Percentiles rank a stretch among this genome's conserved stretches.
These are phyloP conservation scores for Chlamydomonas eustigma DNA, from an alignment of 139 green algal genomes.

Conservation along the genomic window DNA sequence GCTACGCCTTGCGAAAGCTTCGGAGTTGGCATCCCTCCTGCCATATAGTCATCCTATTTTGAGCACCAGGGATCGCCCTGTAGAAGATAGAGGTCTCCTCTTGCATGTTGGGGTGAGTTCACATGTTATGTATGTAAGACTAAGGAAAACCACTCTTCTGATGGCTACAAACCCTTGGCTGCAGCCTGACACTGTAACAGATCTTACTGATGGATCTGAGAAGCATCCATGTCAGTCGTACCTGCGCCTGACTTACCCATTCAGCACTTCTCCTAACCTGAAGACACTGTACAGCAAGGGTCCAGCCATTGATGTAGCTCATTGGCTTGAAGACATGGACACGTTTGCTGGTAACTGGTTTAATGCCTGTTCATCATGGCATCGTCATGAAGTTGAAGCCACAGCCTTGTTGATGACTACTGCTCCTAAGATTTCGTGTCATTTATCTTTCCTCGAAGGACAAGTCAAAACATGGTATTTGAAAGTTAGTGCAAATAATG, in stretches of 20 bases:
- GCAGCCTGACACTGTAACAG: too few relatives aligned
- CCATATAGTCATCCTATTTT: slow-evolving; percentile 26
- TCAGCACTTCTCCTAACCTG: slow-evolving; percentile 10
- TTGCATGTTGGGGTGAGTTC: slow-evolving; percentile 13
- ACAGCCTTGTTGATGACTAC: too few relatives aligned
- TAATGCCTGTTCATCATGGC: too few relatives aligned
- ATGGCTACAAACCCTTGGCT: neutral
- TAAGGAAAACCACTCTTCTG: too few relatives aligned
- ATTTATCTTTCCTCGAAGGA: too few relatives aligned
- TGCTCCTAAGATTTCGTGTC: too few relatives aligned
- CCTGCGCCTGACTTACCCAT: slow-evolving; percentile 19
- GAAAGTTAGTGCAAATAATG: too few relatives aligned
- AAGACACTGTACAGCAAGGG: slow-evolving; percentile 12
- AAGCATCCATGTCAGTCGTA: slow-evolving; percentile 11
- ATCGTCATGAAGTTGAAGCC: too few relatives aligned
- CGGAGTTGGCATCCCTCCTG: neutral
- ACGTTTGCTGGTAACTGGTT: slow-evolving; percentile 23
- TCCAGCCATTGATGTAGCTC: slow-evolving; percentile 9
- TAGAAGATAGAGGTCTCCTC: slow-evolving; percentile 11
- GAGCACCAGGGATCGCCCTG: slow-evolving; percentile 4
- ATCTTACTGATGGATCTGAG: too few relatives aligned
- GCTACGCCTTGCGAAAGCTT: neutral
- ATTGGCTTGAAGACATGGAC: slow-evolving; percentile 29
- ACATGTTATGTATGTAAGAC: neutral
- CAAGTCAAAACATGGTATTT: too few relatives aligned